Evolutionary conservation across 2,329 filamentous ascomycete species (phyloP).

Genomic region (Alternaria ethzedia): DNA sequence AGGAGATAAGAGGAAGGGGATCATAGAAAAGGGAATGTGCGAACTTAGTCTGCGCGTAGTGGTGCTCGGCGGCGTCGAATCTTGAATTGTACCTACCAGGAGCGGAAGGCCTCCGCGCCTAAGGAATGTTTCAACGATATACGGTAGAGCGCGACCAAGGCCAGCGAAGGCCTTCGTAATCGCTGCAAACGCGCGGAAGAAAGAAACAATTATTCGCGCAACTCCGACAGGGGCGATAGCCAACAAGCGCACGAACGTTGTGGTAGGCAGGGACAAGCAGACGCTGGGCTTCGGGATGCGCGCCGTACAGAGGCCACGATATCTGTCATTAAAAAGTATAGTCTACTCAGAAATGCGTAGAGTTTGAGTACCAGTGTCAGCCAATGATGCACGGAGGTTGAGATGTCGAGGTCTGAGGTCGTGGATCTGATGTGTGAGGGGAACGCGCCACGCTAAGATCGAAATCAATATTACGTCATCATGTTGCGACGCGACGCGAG

Average conservation of each 20-base stretch:
- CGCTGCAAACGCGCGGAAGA: background rate
- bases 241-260: background rate
- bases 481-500: background rate
- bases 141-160: background rate
- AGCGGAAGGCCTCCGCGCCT: background rate
- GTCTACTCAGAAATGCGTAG: background rate
- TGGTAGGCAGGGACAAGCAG: background rate
- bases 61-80: conserved; percentile 3
- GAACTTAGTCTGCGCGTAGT: background rate
- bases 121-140: background rate
- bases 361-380: background rate
- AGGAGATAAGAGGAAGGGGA: conserved; percentile 4
- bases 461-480: background rate
- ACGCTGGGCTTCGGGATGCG: background rate
- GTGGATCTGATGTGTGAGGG: background rate
- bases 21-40: conserved; percentile 4
- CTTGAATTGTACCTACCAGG: background rate
- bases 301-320: background rate
- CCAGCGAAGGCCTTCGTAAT: background rate
- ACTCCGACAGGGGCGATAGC: background rate
- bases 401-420: background rate
- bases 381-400: background rate
- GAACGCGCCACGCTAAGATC: background rate
- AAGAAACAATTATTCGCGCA: background rate
- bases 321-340: background rate